Conservation (phyloP, 192 early-diverging fungal species). For the Phycomyces nitens region DNA sequence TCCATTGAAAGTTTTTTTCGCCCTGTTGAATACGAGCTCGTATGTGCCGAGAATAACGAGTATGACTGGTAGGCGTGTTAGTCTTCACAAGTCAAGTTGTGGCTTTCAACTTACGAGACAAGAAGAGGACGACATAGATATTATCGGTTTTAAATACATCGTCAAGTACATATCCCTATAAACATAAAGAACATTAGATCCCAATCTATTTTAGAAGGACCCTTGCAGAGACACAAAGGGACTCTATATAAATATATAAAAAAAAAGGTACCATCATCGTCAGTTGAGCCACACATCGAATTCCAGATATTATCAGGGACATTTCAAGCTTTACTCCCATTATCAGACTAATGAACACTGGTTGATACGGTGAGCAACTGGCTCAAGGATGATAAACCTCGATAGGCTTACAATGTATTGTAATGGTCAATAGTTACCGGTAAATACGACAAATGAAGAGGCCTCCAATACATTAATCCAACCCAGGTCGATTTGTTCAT, state of each 20-base stretch:
- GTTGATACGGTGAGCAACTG: too few relatives aligned
- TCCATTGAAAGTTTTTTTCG: conserved; percentile 64
- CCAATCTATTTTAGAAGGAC: background rate
- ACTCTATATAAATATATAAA: background rate
- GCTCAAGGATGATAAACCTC: too few relatives aligned
- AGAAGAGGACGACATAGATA: conserved; percentile 54
- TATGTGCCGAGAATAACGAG: conserved; percentile 61
- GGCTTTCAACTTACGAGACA: conserved; percentile 53
- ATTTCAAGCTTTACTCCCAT: conserved; percentile 65
- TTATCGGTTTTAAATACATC: conserved; percentile 63
- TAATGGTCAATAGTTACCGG: conserved; percentile 23
- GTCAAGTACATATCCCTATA: conserved; percentile 60
- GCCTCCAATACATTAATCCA: conserved; percentile 24
- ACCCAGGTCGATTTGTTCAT: conserved; percentile 3
- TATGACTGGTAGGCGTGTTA: conserved; percentile 29
- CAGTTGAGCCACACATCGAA: conserved; percentile 76
- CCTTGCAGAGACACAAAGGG: too few relatives aligned
- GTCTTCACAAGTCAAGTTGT: too few relatives aligned
- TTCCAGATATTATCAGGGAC: conserved; percentile 63
- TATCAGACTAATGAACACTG: conserved; percentile 13
- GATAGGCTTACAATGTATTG: background rate
- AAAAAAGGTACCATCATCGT: conserved; percentile 59
- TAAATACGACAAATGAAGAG: conserved; percentile 16
- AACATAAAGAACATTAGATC: conserved; percentile 6
- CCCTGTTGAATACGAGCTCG: conserved; percentile 68